Percentiles rank a stretch among this genome's conserved stretches.
Evolutionary conservation across 2,329 filamentous ascomycete genomes (phyloP).

Genomic region (Arthrobotrys conoides): DNA sequence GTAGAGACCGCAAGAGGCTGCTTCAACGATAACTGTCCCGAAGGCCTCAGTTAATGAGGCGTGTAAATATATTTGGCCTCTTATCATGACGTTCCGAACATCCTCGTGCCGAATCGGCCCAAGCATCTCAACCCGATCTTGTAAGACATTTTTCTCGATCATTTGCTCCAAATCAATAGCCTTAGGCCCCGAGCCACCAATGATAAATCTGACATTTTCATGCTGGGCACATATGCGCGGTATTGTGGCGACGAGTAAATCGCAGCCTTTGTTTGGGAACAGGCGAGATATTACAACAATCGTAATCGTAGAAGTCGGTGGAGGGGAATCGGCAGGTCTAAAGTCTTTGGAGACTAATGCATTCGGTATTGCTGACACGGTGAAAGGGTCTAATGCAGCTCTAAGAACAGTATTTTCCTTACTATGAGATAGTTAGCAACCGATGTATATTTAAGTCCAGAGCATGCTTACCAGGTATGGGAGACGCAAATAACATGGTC

Average conservation of each 20-base stretch:
- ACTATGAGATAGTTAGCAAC: slow-evolving; percentile 69
- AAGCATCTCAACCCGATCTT: slow-evolving; percentile 92
- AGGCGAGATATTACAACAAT: slow-evolving; percentile 97
- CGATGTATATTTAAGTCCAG: background rate
- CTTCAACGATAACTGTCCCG: slow-evolving; percentile 97
- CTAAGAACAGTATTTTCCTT: slow-evolving; percentile 98
- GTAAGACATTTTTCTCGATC: slow-evolving; percentile 93
- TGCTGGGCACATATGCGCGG: slow-evolving; percentile 90
- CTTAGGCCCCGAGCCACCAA: slow-evolving; percentile 94
- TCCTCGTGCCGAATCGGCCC: slow-evolving; percentile 95
- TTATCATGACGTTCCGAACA: slow-evolving; percentile 96
- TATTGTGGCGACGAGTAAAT: slow-evolving; percentile 95
- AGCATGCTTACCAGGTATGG: slow-evolving; percentile 83
- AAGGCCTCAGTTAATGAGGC: slow-evolving; percentile 97
- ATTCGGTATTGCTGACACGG: slow-evolving; percentile 98
- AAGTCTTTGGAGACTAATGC: slow-evolving; percentile 98
- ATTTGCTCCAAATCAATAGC: slow-evolving; percentile 98
- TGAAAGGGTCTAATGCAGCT: slow-evolving; percentile 92
- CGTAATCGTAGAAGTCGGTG: slow-evolving; percentile 79
- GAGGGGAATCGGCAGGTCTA: slow-evolving; percentile 71
- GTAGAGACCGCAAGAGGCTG: slow-evolving; percentile 93
- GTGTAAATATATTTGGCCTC: slow-evolving; percentile 95
- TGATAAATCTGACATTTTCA: slow-evolving; percentile 95
- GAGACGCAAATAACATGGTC: slow-evolving; percentile 99
- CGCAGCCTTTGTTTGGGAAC: slow-evolving; percentile 99